Conservation (phyloP, 2,329 filamentous ascomycete species). For the Neopestalotiopsis rosae region DNA sequence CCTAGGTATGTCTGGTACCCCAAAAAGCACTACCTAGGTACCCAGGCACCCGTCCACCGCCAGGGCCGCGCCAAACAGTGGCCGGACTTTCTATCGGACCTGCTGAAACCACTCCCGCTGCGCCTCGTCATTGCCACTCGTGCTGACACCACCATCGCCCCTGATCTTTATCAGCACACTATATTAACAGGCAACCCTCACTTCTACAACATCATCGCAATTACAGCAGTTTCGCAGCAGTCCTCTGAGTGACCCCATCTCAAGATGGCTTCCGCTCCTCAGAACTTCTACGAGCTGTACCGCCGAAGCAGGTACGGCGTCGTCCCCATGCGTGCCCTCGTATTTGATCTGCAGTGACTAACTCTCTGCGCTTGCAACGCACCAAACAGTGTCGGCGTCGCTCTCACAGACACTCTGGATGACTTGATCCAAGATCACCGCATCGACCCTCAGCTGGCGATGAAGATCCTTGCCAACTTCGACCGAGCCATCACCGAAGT, state of each 20-base stretch:
- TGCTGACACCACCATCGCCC: conserved; percentile 17
- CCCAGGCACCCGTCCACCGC: not conserved
- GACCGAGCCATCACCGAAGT: conserved; percentile 92
- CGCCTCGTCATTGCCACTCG: not conserved
- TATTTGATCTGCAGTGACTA: conserved; percentile 26
- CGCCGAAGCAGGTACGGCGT: conserved; percentile 87
- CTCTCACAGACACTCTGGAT: conserved; percentile 95
- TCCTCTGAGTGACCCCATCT: conserved; percentile 6
- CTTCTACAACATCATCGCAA: conserved; percentile 17
- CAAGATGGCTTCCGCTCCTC: conserved; percentile 49
- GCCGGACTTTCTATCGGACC: not conserved
- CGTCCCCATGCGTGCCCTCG: conserved; percentile 21
- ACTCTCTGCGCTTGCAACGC: conserved; percentile 23
- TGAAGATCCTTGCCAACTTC: conserved; percentile 97
- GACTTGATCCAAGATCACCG: conserved; percentile 92
- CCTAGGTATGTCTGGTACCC: too few relatives aligned
- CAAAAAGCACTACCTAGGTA: not conserved
- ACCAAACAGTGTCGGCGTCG: conserved; percentile 78
- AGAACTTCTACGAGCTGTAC: conserved; percentile 91
- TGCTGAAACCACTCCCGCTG: not conserved
- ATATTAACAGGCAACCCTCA: conserved; percentile 22
- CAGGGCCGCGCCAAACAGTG: not conserved
- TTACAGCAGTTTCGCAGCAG: conserved; percentile 12
- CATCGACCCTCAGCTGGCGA: conserved; percentile 96
- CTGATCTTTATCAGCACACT: conserved; percentile 5